phyloP scores from a whole-genome alignment of 768 basidiomycete species.

The Termitomyces sp. region DNA sequence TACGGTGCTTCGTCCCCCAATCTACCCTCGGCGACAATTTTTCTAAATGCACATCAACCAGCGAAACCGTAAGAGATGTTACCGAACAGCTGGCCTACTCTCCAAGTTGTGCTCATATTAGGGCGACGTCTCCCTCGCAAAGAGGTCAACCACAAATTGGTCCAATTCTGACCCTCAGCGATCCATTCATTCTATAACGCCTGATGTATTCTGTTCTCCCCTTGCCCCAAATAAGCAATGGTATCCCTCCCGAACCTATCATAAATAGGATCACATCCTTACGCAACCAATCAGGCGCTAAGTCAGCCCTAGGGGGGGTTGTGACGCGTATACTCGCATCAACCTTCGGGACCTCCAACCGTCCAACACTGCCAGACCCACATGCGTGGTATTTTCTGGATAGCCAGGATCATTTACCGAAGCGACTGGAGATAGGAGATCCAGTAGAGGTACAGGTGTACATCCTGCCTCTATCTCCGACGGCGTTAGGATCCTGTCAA shows the following conservation, averaged over 20 bases:
- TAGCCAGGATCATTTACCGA: background rate
- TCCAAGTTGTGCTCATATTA: background rate
- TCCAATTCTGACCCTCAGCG: background rate
- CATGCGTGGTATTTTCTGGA: background rate
- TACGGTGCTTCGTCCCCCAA: background rate
- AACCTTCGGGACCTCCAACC: background rate
- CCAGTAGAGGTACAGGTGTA: background rate
- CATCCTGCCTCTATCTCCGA: background rate
- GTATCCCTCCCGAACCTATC: background rate
- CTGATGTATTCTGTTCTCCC: background rate
- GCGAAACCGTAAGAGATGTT: background rate
- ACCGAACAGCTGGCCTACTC: background rate
- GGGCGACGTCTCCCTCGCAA: background rate
- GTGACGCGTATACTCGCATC: background rate
- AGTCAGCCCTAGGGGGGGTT: background rate
- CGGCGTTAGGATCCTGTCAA: background rate
- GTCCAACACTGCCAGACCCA: background rate
- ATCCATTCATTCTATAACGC: background rate
- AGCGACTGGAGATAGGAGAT: background rate
- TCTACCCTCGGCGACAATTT: background rate
- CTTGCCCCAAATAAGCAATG: background rate
- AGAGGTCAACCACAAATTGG: background rate
- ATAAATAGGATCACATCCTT: background rate
- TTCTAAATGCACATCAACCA: background rate
- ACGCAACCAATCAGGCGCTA: background rate